These are phyloP conservation scores for Euphorbia peplus DNA, from an alignment of 345 rosid species.

Conservation along the genomic window DNA sequence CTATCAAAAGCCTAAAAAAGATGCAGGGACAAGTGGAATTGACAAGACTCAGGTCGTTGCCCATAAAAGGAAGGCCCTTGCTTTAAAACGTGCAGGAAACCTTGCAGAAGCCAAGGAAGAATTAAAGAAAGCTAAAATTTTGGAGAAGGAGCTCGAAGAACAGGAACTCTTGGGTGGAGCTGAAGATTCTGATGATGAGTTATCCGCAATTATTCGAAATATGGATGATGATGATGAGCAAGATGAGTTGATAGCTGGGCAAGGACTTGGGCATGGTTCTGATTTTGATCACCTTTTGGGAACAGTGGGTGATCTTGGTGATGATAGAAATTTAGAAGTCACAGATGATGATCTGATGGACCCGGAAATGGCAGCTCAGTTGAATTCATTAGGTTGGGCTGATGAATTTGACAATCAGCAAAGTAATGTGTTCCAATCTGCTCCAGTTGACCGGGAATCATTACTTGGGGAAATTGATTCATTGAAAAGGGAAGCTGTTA, in stretches of 20 bases:
- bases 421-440: slow-evolving; percentile 19
- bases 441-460: slow-evolving; percentile 39
- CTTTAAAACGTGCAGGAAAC: slow-evolving; percentile 84
- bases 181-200: slow-evolving; percentile 90
- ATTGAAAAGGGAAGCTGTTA: slow-evolving; percentile 64
- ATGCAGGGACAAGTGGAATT: slow-evolving; percentile 31
- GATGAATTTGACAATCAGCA: slow-evolving; percentile 48
- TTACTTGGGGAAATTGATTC: slow-evolving; percentile 45
- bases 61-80: slow-evolving; percentile 74
- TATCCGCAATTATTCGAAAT: slow-evolving; percentile 56
- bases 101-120: slow-evolving; percentile 97
- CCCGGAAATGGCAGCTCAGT: slow-evolving; percentile 68
- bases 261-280: slow-evolving; percentile 33
- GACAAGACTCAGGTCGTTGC: slow-evolving; percentile 61
- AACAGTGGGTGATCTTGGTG: slow-evolving; percentile 46
- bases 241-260: slow-evolving; percentile 44
- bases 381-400: slow-evolving; percentile 76
- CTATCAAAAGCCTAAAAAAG: slow-evolving; percentile 35
- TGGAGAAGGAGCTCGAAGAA: slow-evolving; percentile 89
- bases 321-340: slow-evolving; percentile 60
- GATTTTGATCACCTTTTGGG: slow-evolving; percentile 47
- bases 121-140: slow-evolving; percentile 73
- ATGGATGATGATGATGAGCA: slow-evolving; percentile 52
- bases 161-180: slow-evolving; percentile 69
- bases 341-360: slow-evolving; percentile 85